Evolutionary conservation across 2,329 filamentous ascomycete species (phyloP).

Genomic region (Emmonsia crescens): DNA sequence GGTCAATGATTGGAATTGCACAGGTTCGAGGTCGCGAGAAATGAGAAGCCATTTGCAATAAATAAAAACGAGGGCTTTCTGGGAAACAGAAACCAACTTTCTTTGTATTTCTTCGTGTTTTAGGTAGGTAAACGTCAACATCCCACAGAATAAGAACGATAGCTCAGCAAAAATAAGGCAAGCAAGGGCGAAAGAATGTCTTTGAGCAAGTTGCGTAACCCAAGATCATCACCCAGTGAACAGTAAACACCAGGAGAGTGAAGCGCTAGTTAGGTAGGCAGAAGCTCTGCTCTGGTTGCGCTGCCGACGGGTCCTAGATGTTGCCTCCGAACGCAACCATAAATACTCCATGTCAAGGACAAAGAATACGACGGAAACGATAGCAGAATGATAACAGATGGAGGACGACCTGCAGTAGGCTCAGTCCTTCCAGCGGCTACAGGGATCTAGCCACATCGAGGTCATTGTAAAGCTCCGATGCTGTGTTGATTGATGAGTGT

Average conservation of each 20-base stretch:
- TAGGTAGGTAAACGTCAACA: background rate
- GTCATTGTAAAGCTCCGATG: background rate
- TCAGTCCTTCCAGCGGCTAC: background rate
- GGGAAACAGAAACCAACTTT: background rate
- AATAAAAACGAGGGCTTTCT: background rate
- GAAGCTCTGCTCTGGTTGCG: background rate
- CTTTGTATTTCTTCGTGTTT: conserved; percentile 3
- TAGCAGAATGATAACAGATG: background rate
- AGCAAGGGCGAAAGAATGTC: background rate
- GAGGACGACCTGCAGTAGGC: background rate
- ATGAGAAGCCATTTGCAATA: background rate
- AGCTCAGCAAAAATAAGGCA: background rate
- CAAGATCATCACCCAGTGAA: background rate
- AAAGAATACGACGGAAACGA: background rate
- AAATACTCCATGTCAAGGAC: background rate
- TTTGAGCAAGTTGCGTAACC: background rate
- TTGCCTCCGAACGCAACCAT: background rate
- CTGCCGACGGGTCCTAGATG: background rate
- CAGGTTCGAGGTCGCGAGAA: background rate
- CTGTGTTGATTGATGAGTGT: background rate
- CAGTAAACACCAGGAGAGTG: background rate
- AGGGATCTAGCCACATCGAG: background rate
- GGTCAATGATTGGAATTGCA: conserved; percentile 3
- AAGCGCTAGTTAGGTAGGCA: background rate
- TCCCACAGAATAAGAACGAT: background rate